Evolutionary conservation across 1,284 basidiomycete species (phyloP).

Genomic region (Cronartium quercuum): DNA sequence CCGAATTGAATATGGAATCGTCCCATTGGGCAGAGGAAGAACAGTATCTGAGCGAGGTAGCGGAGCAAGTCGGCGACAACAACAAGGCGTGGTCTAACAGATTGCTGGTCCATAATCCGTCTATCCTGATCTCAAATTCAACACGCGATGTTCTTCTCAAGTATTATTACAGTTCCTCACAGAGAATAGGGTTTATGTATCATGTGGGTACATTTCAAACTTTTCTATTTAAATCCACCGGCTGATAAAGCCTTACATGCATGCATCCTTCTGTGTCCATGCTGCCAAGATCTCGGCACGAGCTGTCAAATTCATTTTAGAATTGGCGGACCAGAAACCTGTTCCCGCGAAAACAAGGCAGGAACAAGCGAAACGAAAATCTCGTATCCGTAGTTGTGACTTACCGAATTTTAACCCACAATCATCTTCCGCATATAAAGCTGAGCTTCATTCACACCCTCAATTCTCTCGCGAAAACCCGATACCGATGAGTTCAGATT

Average conservation of each 20-base stretch:
- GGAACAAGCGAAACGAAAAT: slow-evolving; percentile 25
- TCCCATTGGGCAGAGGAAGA: slow-evolving; percentile 17
- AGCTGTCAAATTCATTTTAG: slow-evolving; percentile 56
- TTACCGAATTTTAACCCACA: slow-evolving; percentile 15
- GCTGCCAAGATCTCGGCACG: slow-evolving; percentile 45
- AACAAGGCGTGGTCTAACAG: slow-evolving; percentile 67
- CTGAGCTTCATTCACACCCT: neutral
- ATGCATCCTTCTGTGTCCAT: neutral
- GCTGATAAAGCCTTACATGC: neutral
- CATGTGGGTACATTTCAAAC: slow-evolving; percentile 53
- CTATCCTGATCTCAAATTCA: slow-evolving; percentile 70
- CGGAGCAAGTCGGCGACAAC: slow-evolving; percentile 35
- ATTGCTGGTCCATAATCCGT: slow-evolving; percentile 81
- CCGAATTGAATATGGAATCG: neutral
- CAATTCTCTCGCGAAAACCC: slow-evolving; percentile 6
- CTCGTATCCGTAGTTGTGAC: slow-evolving; percentile 31
- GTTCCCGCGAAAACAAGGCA: slow-evolving; percentile 3
- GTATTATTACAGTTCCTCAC: slow-evolving; percentile 78
- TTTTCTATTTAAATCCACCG: neutral
- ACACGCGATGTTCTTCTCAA: slow-evolving; percentile 77
- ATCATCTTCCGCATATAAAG: neutral
- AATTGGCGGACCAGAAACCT: slow-evolving; percentile 24
- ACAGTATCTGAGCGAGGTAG: slow-evolving; percentile 33
- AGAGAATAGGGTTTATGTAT: slow-evolving; percentile 71
- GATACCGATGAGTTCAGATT: slow-evolving; percentile 25